Conservation (phyloP, 495 filamentous ascomycete species). For the Hypoxylon rickii region DNA sequence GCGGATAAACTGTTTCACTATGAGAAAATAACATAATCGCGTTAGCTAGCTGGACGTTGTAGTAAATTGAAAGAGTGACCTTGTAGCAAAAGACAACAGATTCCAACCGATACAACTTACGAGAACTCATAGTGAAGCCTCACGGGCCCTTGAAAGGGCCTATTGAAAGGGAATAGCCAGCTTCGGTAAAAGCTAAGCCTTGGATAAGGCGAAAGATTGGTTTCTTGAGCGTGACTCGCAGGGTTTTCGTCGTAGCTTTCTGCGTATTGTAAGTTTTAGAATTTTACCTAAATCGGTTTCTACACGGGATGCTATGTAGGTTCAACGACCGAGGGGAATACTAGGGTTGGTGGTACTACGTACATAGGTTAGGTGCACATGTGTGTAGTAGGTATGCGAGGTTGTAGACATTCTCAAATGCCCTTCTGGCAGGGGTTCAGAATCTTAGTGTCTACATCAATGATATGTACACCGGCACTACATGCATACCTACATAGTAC, state of each 20-base stretch:
- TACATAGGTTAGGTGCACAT: neutral
- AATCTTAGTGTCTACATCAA: no score
- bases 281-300: no score
- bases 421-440: no score
- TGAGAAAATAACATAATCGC: neutral
- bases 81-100: neutral
- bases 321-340: no score
- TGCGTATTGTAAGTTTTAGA: no score
- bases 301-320: no score
- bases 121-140: slow-evolving; percentile 50
- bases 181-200: slow-evolving; percentile 11
- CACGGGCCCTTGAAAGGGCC: slow-evolving; percentile 49
- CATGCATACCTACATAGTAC: neutral
- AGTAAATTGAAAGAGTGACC: no score
- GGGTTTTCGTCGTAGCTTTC: neutral
- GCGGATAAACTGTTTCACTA: slow-evolving; percentile 99
- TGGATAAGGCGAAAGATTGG: neutral
- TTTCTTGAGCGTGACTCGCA: neutral
- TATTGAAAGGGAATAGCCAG: slow-evolving; percentile 45
- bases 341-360: no score
- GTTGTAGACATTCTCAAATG: no score
- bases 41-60: no score
- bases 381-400: neutral
- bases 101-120: slow-evolving; percentile 37
- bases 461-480: no score